phyloP scores from a whole-genome alignment of 805 yeast species.

The Candida yuanshanica region DNA sequence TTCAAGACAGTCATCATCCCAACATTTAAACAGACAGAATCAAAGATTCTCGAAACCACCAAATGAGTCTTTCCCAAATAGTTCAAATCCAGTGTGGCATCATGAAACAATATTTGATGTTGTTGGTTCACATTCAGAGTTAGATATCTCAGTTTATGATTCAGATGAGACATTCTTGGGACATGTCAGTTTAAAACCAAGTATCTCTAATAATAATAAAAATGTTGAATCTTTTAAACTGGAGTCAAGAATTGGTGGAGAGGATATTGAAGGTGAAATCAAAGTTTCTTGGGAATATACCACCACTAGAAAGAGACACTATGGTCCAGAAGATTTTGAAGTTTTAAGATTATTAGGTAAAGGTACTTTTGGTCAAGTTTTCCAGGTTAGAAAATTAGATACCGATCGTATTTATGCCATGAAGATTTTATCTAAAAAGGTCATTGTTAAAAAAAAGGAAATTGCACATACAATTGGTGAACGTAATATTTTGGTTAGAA shows the following conservation, averaged over 20 bases:
- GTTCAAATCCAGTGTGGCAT: constrained; percentile 77
- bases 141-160: constrained; percentile 90
- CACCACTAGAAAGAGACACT: constrained; percentile 63
- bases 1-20: constrained; percentile 40
- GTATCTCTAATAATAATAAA: constrained; percentile 27
- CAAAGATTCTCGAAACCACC: background rate
- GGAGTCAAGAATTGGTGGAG: constrained; percentile 69
- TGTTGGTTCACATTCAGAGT: constrained; percentile 72
- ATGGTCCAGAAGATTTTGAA: constrained; percentile 93
- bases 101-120: constrained; percentile 93
- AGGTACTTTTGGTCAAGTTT: constrained; percentile 97
- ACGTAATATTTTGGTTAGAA: constrained; percentile 87
- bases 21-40: constrained; percentile 27
- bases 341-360: constrained; percentile 86
- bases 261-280: constrained; percentile 71
- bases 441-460: constrained; percentile 93
- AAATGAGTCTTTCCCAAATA: constrained; percentile 24
- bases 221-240: constrained; percentile 69
- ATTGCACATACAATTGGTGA: constrained; percentile 98
- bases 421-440: constrained; percentile 93
- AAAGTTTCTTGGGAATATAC: constrained; percentile 71
- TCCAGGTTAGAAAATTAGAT: constrained; percentile 89
- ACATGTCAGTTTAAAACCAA: constrained; percentile 69
- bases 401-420: constrained; percentile 91
- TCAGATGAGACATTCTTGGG: constrained; percentile 86